Evolutionary conservation across 495 filamentous ascomycete species (phyloP), one percentile per base, ranked within the genome.

Genomic region (Penicillium desertorum): DNA sequence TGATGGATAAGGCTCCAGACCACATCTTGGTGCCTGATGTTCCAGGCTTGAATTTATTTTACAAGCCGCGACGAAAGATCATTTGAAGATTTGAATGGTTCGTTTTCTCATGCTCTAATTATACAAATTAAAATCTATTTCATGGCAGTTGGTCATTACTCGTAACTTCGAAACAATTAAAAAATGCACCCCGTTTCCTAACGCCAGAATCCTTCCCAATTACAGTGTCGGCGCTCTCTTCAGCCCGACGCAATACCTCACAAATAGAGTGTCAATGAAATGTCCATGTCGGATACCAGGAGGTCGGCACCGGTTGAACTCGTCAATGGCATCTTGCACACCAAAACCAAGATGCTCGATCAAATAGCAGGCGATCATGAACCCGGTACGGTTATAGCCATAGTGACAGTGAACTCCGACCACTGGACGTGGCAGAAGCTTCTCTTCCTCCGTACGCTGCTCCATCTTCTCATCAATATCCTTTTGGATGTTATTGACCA

Each of bases 371-470:
- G 88, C 86, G 34, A 98, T 85, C 65, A 96, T 86, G 67, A 92
- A 96, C 2, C 93, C 92, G 0, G 91, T 96, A 34, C 91, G 83
- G 65, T 96, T 96, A 75, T 91, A 96, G 0, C 92, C 93, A 60
- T 98, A 97, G 64, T 98, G 93, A 64, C 93, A 97, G 67, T 98
- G 93, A 1, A 96, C 91, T 12, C 88, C 93, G 45, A 97, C 80
- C 11, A 75, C 70, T 5, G 73, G 78, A 6, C 78, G 79, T n/a
- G 76, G 69, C 27, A 58, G 32, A 50, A 82, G 72, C 7, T 78
- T 74, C 19, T 81, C 79, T 22, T 79, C 80, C 12, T 43, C 51
- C 0, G 51, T 53, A 4, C 65, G 39, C 56, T 71, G 73, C 51
- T 71, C 69, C 56, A 68, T 65, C 59, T 62, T 59, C n/a, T 69